Evolutionary conservation across 2,329 filamentous ascomycete genomes (phyloP).

Genomic region (Alternaria triticimaculans): DNA sequence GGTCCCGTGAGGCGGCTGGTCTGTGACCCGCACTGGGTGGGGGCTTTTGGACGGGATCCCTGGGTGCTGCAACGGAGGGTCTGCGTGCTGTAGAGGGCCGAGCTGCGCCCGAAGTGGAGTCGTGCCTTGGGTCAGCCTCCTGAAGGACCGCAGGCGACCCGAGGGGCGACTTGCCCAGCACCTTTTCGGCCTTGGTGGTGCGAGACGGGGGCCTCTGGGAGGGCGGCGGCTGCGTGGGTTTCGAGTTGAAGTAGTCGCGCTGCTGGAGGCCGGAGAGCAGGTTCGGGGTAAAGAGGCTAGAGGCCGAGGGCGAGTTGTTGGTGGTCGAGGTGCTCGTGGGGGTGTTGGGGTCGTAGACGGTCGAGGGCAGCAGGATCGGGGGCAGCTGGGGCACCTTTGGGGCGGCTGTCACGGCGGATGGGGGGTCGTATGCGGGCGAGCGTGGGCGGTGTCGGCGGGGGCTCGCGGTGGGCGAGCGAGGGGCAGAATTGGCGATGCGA

Average conservation of each 20-base stretch:
- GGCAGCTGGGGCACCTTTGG: slow-evolving; percentile 42
- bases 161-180: slow-evolving; percentile 43
- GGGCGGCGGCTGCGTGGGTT: slow-evolving; percentile 25
- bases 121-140: slow-evolving; percentile 42
- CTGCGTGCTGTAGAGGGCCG: slow-evolving; percentile 32
- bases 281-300: slow-evolving; percentile 43
- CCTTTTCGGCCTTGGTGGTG: slow-evolving; percentile 32
- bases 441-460: slow-evolving; percentile 41
- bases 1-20: slow-evolving; percentile 23
- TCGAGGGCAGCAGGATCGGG: slow-evolving; percentile 40
- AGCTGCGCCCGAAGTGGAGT: slow-evolving; percentile 21
- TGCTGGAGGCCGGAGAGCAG: slow-evolving; percentile 31
- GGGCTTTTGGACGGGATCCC: slow-evolving; percentile 32
- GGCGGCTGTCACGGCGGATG: slow-evolving; percentile 40
- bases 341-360: slow-evolving; percentile 48
- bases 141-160: slow-evolving; percentile 45
- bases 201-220: slow-evolving; percentile 39
- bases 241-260: slow-evolving; percentile 50
- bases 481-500: slow-evolving; percentile 25
- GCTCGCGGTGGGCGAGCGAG: slow-evolving; percentile 49
- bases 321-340: slow-evolving; percentile 37
- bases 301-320: slow-evolving; percentile 42
- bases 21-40: slow-evolving; percentile 29
- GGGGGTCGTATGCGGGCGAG: slow-evolving; percentile 42
- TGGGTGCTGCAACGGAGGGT: slow-evolving; percentile 16